Evolutionary conservation across 2,329 filamentous ascomycete genomes (phyloP), one percentile per base, ranked within the genome.

Genomic region (Cordyceps cicadae): DNA sequence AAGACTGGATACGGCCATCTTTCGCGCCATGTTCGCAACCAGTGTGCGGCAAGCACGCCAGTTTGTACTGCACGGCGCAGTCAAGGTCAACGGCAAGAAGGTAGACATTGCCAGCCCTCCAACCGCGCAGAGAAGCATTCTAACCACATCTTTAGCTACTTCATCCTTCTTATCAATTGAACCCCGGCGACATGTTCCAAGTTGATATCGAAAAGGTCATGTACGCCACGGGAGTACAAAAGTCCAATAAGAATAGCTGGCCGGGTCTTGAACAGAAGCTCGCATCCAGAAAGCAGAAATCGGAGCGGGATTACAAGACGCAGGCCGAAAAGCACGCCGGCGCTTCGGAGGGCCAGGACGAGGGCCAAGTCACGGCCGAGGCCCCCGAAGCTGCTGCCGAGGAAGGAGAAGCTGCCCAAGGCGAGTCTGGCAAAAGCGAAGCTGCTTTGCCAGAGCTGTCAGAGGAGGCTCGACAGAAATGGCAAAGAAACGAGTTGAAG

Each of bases 171-270:
- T 99, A 99, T 74, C 86, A 92, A 65, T 83, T 99, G 45, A 99
- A 99, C 74, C 95, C 94, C 3, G 94, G 94, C 67, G 94, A 99
- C 73, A 90, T 99, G 86, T 99, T 99, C 81, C 91, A 96, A 72
- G 93, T 99, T 68, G 89, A 97, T 21, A 82, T 89, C 41, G 90
- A 96, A 45, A 86, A 87, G 67, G 94, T 99, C 61, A 81, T 99
- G 74, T 92, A 83, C 69, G 93, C 90, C 39, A 96, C 92, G 1
- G 94, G 94, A 62, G 81, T 83, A 29, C 82, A 84, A 54, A 94
- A 92, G 75, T 74, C 80, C 6, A 29, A 64, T 7, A 29, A 64
- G 21, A 62, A 70, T 66, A 64, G 57, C 3, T 61, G 68, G 57
- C 61, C 64, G 21, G 61, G 63, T 3, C 59, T 71, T 14, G 63